These are phyloP conservation scores for Lepiota brunneoincarnata DNA, from an alignment of 768 basidiomycete genomes.

Conservation along the genomic window DNA sequence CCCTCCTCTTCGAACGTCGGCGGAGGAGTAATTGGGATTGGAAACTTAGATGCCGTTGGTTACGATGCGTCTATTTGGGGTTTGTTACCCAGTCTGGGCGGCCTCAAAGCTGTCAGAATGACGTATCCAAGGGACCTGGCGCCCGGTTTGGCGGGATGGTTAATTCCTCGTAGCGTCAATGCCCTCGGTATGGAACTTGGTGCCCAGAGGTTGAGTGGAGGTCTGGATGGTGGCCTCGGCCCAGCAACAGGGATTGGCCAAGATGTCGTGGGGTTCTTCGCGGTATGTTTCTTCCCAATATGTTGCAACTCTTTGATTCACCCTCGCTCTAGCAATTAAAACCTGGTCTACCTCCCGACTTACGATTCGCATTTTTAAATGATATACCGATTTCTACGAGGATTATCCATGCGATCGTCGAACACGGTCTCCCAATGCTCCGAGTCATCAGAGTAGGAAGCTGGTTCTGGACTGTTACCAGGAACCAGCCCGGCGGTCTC, in stretches of 20 bases:
- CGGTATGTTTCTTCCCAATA: neutral
- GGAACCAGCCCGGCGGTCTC: constrained; percentile 14
- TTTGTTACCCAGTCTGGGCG: constrained; percentile 55
- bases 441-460: constrained; percentile 52
- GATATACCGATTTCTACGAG: constrained; percentile 42
- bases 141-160: constrained; percentile 62
- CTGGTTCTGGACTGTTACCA: constrained; percentile 51
- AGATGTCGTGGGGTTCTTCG: constrained; percentile 4
- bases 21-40: constrained; percentile 63
- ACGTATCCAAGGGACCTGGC: constrained; percentile 64
- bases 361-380: constrained; percentile 56
- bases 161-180: constrained; percentile 54
- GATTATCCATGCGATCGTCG: constrained; percentile 37
- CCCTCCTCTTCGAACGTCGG: constrained; percentile 57
- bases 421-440: constrained; percentile 62
- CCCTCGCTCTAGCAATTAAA: constrained; percentile 50
- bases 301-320: neutral
- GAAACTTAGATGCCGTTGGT: constrained; percentile 48
- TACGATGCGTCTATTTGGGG: constrained; percentile 74
- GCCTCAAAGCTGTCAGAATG: constrained; percentile 53
- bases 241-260: constrained; percentile 5
- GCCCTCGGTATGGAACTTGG: constrained; percentile 45
- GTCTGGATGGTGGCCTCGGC: constrained; percentile 40
- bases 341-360: constrained; percentile 47
- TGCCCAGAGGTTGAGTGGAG: constrained; percentile 33